phyloP scores from a whole-genome alignment of 345 rosid species.

The Eucalyptus pumila region DNA sequence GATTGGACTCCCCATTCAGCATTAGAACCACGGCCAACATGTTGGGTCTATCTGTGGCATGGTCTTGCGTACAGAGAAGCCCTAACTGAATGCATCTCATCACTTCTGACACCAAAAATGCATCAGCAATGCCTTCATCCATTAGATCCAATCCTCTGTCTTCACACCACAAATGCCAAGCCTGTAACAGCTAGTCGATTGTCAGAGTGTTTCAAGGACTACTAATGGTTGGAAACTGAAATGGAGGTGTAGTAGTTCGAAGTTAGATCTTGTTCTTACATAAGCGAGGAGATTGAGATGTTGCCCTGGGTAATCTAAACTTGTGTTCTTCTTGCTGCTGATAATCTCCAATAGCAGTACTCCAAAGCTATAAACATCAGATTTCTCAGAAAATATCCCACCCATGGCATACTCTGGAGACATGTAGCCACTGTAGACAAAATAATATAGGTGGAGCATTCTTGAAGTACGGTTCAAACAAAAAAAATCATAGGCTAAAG shows the following conservation, averaged over 20 bases:
- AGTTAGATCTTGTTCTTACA: not conserved
- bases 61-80: not conserved
- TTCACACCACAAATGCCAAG: not conserved
- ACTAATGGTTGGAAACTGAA: not conserved
- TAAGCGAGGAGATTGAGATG: constrained; percentile 5
- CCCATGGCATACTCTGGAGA: constrained; percentile 30
- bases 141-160: not conserved
- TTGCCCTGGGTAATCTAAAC: not conserved
- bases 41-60: not conserved
- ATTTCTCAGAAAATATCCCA: constrained; percentile 18
- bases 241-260: not conserved
- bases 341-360: constrained; percentile 23
- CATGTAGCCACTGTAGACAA: constrained; percentile 18
- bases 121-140: not conserved
- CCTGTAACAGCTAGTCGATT: not conserved
- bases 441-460: not conserved
- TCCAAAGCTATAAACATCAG: constrained; percentile 30
- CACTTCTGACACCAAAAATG: not conserved
- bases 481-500: not conserved
- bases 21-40: not conserved
- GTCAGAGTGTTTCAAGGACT: not conserved
- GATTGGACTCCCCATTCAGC: not conserved
- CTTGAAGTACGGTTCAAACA: not conserved
- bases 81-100: not conserved
- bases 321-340: constrained; percentile 8